Base-by-base conservation (phyloP, 1,284 basidiomycete genomes). In the Sparassis latifolia region DNA sequence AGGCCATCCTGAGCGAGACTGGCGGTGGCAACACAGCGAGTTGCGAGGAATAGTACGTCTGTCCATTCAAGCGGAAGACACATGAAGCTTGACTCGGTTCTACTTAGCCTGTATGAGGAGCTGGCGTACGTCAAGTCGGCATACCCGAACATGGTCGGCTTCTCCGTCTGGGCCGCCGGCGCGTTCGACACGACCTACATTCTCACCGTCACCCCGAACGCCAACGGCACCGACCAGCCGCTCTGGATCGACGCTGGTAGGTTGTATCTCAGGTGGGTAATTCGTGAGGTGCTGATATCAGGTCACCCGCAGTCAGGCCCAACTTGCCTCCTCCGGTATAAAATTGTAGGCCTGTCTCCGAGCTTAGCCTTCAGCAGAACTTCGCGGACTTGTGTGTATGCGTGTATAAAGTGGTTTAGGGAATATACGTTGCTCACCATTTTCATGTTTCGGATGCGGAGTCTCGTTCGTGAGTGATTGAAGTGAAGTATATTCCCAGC, bases 1-100 rank as follows among this genome's bases (percentile, higher is more conserved):
- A 80, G 59, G 80, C 79, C 2, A 67, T 83, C 56, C 66, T 80
- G 31, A 75, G 73, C 51, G 80, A 82, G 66, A 80, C 78, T 33
- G 80, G 80, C 33, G 80, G 78, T 47, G 79, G 77, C 52, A 77
- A 77, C 54, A 77, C 76, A 27, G 58, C 68, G 4, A 76, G 73
- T 55, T 78, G 76, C 65, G 70, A 76, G 57, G 69, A 67, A 20
- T 55, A 68, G 72, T 75, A 58, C 35, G 67, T 52, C 6, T 4
- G 20, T 9, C 30, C 27, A 4, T 33, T 35, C 6, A 38, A 10
- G 10, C 33, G 6, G 5, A 20, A 3, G 10, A 5, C 33, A 38
- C 27, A 30, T 12, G 27, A 10, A 7, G n/a, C 10, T 42, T 32
- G 3, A 12, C 12, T 5, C 2, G 30, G 10, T 4, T 20, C 3